Evolutionary conservation across 768 basidiomycete species (phyloP).

Genomic region (Lentinus brumalis): DNA sequence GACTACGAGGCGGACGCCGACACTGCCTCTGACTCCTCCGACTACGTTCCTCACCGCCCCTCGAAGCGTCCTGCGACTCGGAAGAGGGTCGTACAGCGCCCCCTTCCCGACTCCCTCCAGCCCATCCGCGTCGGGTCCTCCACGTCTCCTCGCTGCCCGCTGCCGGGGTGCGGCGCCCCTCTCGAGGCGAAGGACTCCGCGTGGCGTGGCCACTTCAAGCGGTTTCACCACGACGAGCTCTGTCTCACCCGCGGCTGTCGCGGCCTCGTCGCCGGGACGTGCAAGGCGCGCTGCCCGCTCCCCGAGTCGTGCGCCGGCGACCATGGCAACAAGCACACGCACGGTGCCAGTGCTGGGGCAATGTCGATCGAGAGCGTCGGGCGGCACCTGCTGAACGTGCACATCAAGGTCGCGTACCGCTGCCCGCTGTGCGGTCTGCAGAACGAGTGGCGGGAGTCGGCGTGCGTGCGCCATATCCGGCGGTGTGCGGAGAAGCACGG

Average conservation of each 20-base stretch:
- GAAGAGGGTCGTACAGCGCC: background rate
- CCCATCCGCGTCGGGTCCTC: constrained; percentile 1
- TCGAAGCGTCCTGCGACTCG: background rate
- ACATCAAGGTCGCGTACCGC: constrained; percentile 1
- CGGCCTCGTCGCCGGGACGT: background rate
- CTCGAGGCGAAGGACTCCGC: constrained; percentile 2
- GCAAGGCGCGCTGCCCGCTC: constrained; percentile 1
- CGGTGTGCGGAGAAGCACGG: background rate
- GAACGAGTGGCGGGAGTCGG: constrained; percentile 12
- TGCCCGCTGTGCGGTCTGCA: constrained; percentile 7
- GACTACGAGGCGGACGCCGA: background rate
- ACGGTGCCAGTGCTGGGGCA: background rate
- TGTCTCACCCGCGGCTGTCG: background rate
- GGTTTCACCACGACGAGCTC: constrained; percentile 4
- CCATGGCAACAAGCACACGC: background rate
- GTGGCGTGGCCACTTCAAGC: constrained; percentile 8
- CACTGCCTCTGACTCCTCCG: background rate
- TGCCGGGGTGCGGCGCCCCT: background rate
- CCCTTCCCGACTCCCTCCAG: background rate
- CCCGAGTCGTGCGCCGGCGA: background rate
- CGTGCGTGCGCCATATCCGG: constrained; percentile 11
- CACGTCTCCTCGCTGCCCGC: background rate
- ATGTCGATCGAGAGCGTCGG: constrained; percentile 14
- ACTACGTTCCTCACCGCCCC: background rate
- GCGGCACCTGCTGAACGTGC: constrained; percentile 11